Conservation (phyloP, 768 basidiomycete species). For the Mycena alexandri region DNA sequence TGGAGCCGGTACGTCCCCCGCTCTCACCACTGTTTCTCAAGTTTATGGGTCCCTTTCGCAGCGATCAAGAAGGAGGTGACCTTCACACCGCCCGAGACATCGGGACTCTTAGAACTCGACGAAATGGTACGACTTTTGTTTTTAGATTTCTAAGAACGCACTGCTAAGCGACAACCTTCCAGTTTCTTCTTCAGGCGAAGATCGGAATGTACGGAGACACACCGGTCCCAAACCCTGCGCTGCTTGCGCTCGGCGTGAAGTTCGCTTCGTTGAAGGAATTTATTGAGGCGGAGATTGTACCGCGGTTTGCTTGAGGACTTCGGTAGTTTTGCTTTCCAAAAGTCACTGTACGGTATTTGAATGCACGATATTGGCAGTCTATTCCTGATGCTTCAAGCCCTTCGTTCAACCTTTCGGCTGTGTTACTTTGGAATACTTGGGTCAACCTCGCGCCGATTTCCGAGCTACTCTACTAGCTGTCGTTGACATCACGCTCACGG, state of each 20-base stretch:
- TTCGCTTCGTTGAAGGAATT: constrained; percentile 33
- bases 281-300: constrained; percentile 13
- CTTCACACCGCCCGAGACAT: constrained; percentile 34
- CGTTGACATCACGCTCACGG: too few relatives aligned
- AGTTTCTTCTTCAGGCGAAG: constrained; percentile 45
- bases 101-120: constrained; percentile 42
- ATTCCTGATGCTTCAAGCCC: too few relatives aligned
- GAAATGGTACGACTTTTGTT: constrained; percentile 39
- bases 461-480: too few relatives aligned
- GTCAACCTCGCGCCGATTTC: too few relatives aligned
- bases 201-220: constrained; percentile 39
- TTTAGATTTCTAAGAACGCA: too few relatives aligned
- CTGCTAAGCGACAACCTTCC: background rate
- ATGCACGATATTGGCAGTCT: too few relatives aligned
- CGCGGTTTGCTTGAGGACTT: constrained; percentile 4
- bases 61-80: constrained; percentile 45
- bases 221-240: constrained; percentile 42
- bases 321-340: too few relatives aligned
- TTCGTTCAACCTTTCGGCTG: too few relatives aligned
- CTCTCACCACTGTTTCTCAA: too few relatives aligned
- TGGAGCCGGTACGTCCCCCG: constrained; percentile 6
- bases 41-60: background rate
- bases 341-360: too few relatives aligned
- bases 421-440: too few relatives aligned
- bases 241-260: constrained; percentile 40